Base-by-base conservation (phyloP, 108 stramenopile species). In the Cylindrotheca fusiformis region DNA sequence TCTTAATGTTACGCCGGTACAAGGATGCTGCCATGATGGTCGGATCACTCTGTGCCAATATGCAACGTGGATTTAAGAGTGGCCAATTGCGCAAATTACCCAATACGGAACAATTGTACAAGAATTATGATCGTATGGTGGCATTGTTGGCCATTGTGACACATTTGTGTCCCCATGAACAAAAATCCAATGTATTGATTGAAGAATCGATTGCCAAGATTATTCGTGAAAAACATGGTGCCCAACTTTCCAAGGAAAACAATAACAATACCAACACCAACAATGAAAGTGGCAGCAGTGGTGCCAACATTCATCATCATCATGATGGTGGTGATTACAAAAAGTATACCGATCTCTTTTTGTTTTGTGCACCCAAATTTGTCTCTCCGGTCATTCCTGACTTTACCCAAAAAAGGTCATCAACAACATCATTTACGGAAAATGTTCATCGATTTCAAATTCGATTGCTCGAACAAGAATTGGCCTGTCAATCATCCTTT, bases 1-100 rank as follows among this genome's bases (percentile, higher is more conserved):
- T 86, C 67, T 72, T 99, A 59, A 96, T 98, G 96, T 64, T 98
- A 52, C 79, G 92, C 55, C 84, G 97, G 25, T 97, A 97, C 83
- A 88, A 91, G 56, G 98, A 99, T 71, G 90, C 98, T 19, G 71
- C 83, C 49, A 51, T 48, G 18, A 74, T 84, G 55, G 74, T 96
- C 14, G 84, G 83, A 33, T 78, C 83, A 27, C 75, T 94, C 23
- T 90, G 90, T 63, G 58, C 86, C 28, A 82, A 78, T 64, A 82
- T 91, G 81, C 84, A 87, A 56, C 67, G 89, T 32, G 89, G 87
- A 20, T 87, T 96, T 76, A 87, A 90, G 79, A 94, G 83, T 18
- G 89, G 90, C 25, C 86, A 87, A 58, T 78, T 91, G 2, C 82
- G 84, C 23, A 85, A 87, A 59, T 56, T 86, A 28, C 73, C 85